Evolutionary conservation across 129 eudicot genomes (phyloP), one percentile per base, ranked within the genome.

Genomic region (Flaveria linearis): DNA sequence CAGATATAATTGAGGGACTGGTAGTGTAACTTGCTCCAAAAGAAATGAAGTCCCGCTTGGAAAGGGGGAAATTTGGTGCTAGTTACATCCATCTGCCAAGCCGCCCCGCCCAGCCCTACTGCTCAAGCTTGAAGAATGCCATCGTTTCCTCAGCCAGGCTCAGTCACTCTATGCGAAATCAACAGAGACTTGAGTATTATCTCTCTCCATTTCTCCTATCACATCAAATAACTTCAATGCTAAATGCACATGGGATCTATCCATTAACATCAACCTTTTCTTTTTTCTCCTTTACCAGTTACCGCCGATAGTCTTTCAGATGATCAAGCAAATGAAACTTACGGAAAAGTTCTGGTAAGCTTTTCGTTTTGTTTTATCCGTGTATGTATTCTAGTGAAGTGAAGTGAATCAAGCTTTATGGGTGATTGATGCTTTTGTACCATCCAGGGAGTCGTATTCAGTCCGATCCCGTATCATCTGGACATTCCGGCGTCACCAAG

Each of bases 161-260:
- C 88, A 1, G 87, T 91, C 73, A 95, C 99, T 75, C 74, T 95
- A 43, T 95, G 99, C 88, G 99, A 95, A 76, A 89, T 95, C 91
- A 91, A 95, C 69, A 77, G 99, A 76, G 83, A 91, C 72, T 84
- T 95, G 18, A 87, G 97, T 94, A 85, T 12, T 13, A 8, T 9
- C 28, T 71, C 78, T 49, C 63, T 75, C 64, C 46, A 30, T 81
- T 58, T 26, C 53, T 72, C 68, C n/a, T 41, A 0, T 22, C 11
- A 56, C 33, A 60, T 23, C n/a, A 30, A 51, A 14, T 22, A 50
- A 23, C n/a, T 3, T 61, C 3, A 26, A 4, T 45, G 28, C 68
- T 67, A 26, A 20, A 55, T 55, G 16, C 50, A 36, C 50, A 65
- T 52, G 41, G 1, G 41, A 36, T 16, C 65, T 10, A 16, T 49